Conservation (phyloP, 208 protist species). For the Trypanosoma caninum region DNA sequence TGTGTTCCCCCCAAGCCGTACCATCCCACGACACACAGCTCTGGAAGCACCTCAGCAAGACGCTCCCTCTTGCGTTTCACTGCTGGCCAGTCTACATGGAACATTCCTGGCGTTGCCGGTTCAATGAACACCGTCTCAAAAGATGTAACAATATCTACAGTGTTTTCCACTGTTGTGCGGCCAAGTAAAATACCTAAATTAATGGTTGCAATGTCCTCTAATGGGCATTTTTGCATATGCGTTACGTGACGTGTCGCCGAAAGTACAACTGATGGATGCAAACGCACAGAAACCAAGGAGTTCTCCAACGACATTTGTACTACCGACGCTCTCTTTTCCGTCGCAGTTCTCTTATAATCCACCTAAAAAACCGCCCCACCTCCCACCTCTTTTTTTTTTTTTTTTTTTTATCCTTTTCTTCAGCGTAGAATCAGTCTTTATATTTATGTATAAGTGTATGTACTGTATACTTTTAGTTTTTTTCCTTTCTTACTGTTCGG, state of each 20-base stretch:
- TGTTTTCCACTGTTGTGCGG: constrained; percentile 6
- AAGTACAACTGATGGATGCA: constrained; percentile 72
- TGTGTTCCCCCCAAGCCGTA: constrained; percentile 42
- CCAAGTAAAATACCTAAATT: constrained; percentile 32
- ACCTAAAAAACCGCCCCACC: too few relatives aligned
- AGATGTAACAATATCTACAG: constrained; percentile 36
- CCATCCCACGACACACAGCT: constrained; percentile 57
- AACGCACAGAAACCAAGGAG: constrained; percentile 16
- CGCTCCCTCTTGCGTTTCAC: constrained; percentile 33
- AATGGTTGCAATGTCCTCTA: not conserved
- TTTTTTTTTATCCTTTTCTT: too few relatives aligned
- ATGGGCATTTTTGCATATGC: constrained; percentile 18
- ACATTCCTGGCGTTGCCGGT: not conserved
- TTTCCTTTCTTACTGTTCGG: too few relatives aligned
- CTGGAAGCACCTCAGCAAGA: constrained; percentile 45
- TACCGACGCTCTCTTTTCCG: too few relatives aligned
- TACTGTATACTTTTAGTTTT: too few relatives aligned
- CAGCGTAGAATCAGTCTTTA: too few relatives aligned
- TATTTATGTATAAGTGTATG: too few relatives aligned
- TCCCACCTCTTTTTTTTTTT: not conserved
- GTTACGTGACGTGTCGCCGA: constrained; percentile 70
- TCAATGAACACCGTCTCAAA: constrained; percentile 36
- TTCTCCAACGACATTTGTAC: constrained; percentile 11
- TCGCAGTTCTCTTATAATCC: too few relatives aligned
- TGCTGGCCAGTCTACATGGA: constrained; percentile 35